Evolutionary conservation across 305 asterid species (phyloP).

Genomic region (Nicotiana rustica): DNA sequence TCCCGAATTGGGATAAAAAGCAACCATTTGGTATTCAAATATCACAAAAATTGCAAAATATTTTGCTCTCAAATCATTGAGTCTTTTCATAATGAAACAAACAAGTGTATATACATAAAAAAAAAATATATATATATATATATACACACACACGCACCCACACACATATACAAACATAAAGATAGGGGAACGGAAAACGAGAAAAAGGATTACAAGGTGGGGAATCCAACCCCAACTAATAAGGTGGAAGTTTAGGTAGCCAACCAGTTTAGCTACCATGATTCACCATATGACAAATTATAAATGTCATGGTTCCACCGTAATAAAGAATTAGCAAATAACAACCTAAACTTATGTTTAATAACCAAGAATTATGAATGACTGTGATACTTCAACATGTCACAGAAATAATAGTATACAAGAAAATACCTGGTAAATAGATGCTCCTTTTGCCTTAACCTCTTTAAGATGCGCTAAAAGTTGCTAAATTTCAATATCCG

Average conservation of each 20-base stretch:
- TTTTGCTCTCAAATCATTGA: not conserved
- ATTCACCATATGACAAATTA: not conserved
- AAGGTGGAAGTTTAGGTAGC: slow-evolving; percentile 2
- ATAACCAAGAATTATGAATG: not conserved
- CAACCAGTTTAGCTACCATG: not conserved
- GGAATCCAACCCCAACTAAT: not conserved
- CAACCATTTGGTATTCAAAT: too few species aligned
- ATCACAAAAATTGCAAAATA: too few species aligned
- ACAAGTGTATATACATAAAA: not conserved
- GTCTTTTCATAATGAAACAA: slow-evolving; percentile 27
- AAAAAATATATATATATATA: not conserved
- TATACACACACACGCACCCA: not conserved
- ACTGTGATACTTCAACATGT: not conserved
- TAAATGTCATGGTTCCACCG: not conserved
- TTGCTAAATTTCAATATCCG: slow-evolving; percentile 1
- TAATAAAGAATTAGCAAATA: not conserved
- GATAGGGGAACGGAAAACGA: not conserved
- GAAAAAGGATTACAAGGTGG: slow-evolving; percentile 18
- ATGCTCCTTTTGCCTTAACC: not conserved
- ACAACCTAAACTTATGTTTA: slow-evolving; percentile 1
- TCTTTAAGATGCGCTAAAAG: slow-evolving; percentile 3
- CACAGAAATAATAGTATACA: slow-evolving; percentile 10
- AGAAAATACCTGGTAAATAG: not conserved
- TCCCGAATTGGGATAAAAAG: too few species aligned
- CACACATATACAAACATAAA: not conserved